Percentiles rank a stretch among this genome's conserved stretches.
Conservation (phyloP, 768 basidiomycete species). For the Psilocybe subaeruginosa region DNA sequence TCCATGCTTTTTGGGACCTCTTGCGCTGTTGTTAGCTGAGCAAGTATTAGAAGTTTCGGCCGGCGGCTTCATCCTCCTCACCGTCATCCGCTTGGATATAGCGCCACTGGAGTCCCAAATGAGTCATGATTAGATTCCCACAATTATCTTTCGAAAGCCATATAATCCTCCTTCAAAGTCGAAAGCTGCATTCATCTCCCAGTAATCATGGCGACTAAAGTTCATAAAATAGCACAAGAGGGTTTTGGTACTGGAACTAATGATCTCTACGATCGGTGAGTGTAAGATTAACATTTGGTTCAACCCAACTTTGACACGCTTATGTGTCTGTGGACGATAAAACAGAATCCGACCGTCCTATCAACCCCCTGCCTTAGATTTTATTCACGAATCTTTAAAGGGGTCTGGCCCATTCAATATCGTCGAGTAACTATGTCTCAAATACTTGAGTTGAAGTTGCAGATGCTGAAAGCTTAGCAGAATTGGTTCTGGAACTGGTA, state of each 20-base stretch:
- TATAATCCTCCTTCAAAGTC: background rate
- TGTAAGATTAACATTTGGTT: background rate
- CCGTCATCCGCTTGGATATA: background rate
- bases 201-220: slow-evolving; percentile 7
- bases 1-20: too few relatives aligned
- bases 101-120: background rate
- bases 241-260: slow-evolving; percentile 86
- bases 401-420: slow-evolving; percentile 52
- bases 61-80: background rate
- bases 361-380: slow-evolving; percentile 60
- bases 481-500: slow-evolving; percentile 84
- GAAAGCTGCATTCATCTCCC: background rate
- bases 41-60: background rate
- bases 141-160: background rate
- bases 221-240: slow-evolving; percentile 68
- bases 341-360: slow-evolving; percentile 83
- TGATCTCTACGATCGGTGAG: slow-evolving; percentile 76
- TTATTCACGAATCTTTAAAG: slow-evolving; percentile 55
- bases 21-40: too few relatives aligned
- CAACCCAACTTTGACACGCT: background rate
- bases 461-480: slow-evolving; percentile 37
- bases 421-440: slow-evolving; percentile 58
- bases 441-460: background rate
- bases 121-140: background rate
- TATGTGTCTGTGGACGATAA: background rate